Evolutionary conservation across 2,329 filamentous ascomycete genomes (phyloP), one percentile per base, ranked within the genome.

Genomic region (Byssochlamys sp.): DNA sequence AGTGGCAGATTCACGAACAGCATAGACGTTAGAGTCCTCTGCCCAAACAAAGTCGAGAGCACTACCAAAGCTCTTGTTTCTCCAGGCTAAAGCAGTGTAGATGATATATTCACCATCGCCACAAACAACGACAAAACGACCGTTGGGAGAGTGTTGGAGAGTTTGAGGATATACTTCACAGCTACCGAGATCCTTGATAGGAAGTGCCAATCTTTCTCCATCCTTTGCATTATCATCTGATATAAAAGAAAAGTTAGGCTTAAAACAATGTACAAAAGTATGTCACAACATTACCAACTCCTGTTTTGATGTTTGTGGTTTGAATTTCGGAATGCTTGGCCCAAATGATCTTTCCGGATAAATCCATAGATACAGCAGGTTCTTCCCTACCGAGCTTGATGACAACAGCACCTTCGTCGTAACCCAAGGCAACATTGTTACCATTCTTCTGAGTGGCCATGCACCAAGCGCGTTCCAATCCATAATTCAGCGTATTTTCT

Each of bases 51-150:
- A 99, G 75, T 99, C 94, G 55, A 97, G 78, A 5, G 92, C 94
- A 48, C 90, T 91, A 24, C 94, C 94, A 68, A 99, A 99, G 2
- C 91, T 90, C 78, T 97, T 96, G 77, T 99, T 97, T 71, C 94
- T 86, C 83, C 95, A 95, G 2, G 92, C 92, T 58, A 97, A 82
- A 57, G 94, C 91, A 28, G 94, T 97, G 78, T 97, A 97, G 68
- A 97, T 96, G 73, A 97, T 97, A 77, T 96, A 99, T 75, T 97
- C 94, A 61, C 94, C 94, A 71, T 99, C 94, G 63, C 94, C 94
- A 64, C 92, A 97, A 1, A 91, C 87, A n/a, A 88, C 88, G 53
- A 94, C 89, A 65, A 94, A 94, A 60, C 91, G 85, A 55, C 91
- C 91, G 66, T 99, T 99, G 35, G 94, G 90, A n/a, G 91, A 96